These are phyloP conservation scores for Solanum bukasovii DNA, from an alignment of 257 asterid species.

Conservation along the genomic window DNA sequence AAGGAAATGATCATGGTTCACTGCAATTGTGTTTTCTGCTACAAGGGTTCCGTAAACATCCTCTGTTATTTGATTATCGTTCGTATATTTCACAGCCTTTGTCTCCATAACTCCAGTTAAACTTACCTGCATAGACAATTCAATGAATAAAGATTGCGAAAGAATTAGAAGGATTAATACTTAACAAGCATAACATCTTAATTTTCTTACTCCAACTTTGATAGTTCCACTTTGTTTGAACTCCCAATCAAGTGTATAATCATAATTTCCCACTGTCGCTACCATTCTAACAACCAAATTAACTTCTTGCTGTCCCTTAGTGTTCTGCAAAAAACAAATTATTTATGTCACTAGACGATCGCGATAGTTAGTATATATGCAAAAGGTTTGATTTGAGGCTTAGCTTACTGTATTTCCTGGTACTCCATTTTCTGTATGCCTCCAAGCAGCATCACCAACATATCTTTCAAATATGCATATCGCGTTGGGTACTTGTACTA, in stretches of 20 bases:
- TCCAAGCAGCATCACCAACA: conserved; percentile 54
- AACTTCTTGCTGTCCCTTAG: conserved; percentile 41
- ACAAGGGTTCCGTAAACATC: conserved; percentile 40
- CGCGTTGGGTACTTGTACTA: conserved; percentile 23
- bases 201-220: conserved; percentile 47
- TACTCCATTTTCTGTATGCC: conserved; percentile 44
- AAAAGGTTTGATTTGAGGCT: neutral
- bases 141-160: neutral
- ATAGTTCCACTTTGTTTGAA: conserved; percentile 67
- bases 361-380: neutral
- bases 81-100: conserved; percentile 38
- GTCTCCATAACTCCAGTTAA: conserved; percentile 44
- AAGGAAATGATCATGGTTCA: conserved; percentile 59
- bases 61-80: conserved; percentile 2
- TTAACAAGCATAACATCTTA: neutral
- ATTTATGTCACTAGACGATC: neutral
- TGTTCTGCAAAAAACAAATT: conserved; percentile 25
- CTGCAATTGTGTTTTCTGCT: conserved; percentile 41
- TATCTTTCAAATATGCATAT: conserved; percentile 52
- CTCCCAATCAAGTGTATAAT: conserved; percentile 70
- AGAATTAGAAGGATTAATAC: neutral
- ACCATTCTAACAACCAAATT: conserved; percentile 65
- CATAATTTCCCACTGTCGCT: conserved; percentile 67
- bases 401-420: neutral
- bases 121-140: conserved; percentile 28